Evolutionary conservation across 805 yeast genomes (phyloP), one percentile per base, ranked within the genome.

Genomic region (Starmerella apicola): DNA sequence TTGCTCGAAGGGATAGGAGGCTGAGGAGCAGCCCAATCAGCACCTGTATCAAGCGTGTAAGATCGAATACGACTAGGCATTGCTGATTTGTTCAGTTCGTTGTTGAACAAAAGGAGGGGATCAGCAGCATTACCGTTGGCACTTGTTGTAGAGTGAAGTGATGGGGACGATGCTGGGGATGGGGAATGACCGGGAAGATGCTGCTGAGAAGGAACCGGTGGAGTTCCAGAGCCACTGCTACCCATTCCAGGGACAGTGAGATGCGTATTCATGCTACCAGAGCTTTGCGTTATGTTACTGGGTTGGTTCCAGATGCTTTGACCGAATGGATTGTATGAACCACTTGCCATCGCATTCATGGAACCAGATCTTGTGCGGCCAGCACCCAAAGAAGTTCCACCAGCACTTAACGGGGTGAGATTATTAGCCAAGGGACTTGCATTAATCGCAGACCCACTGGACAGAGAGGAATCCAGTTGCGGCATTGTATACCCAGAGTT

Each of bases 81-180:
- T 7, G 64, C 57, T 43, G 58, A 46, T 39, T 48, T 41, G 31
- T 58, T 55, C 37, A 51, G 47, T 37, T 56, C 60, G 37, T 42
- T 44, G 36, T 48, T 45, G 41, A 52, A 55, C 18, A 58, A 53
- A 37, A 49, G 49, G 54, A 53, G 49, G 25, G 57, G 57, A 40
- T 53, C 58, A 20, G 15, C 29, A 8, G 24, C 6, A 7, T 12
- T 16, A 28, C 10, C 7, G 16, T 16, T 15, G 13, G 33, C 33
- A 30, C 22, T 15, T 5, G 15, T 18, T 9, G 33, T 8, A 10
- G 33, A 18, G 33, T 20, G 18, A 18, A 5, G 9, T 7, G 20
- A 9, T 30, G 22, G 6, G 33, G 20, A 7, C 6, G 22, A 6
- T 9, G 10, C 33, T 7, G 7, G 30, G 30, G 30, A 17, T 7